phyloP scores from a whole-genome alignment of 306 rosid species.

The Bauhinia variegata region DNA sequence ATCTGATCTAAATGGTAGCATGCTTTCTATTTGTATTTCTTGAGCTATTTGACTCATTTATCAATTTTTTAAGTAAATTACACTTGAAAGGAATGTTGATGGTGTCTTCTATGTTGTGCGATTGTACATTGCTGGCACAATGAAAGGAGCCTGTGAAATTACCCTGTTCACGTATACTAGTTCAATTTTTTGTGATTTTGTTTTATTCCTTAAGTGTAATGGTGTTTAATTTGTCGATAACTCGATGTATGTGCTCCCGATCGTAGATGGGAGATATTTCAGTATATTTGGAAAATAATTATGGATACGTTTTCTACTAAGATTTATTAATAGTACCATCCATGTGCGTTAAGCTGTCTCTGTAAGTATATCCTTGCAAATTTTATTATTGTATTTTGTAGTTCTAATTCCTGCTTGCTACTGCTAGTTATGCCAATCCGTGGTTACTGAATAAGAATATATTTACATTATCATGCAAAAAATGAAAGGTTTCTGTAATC shows the following conservation, averaged over 20 bases:
- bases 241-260: background rate
- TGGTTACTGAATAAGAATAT: too few species aligned
- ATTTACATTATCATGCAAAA: too few species aligned
- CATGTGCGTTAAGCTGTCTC: too few species aligned
- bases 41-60: background rate
- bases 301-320: too few species aligned
- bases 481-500: too few species aligned
- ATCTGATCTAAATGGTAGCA: background rate
- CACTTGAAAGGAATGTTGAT: background rate
- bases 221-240: background rate
- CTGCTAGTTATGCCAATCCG: too few species aligned
- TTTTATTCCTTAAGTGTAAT: constrained; percentile 20
- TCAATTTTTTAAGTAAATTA: background rate
- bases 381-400: too few species aligned
- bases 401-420: too few species aligned
- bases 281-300: too few species aligned
- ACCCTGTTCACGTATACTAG: background rate
- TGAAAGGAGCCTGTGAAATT: background rate
- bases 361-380: too few species aligned
- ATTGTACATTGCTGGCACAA: background rate
- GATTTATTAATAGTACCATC: too few species aligned
- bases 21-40: background rate
- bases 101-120: background rate
- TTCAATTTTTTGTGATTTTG: background rate
- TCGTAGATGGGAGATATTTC: too few species aligned